Base-by-base conservation (phyloP, 176 grass and related monocot genomes). In the Oryza nivara region DNA sequence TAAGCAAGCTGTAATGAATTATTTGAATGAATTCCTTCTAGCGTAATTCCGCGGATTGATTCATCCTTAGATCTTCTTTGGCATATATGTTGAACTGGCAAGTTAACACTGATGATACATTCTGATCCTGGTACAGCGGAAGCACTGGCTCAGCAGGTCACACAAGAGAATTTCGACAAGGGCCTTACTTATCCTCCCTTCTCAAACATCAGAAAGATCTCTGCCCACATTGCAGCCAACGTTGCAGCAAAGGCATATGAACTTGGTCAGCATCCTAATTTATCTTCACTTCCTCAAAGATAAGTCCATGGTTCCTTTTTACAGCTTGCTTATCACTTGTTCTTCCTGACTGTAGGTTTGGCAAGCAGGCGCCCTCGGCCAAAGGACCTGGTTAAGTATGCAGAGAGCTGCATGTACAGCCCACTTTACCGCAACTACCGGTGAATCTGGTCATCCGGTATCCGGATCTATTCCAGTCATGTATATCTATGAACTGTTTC, bases 181-280 rank as follows among this genome's bases (percentile, higher is more conserved):
- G 94, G 94, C 28, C 84, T 92, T 34, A 85, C 93, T 70, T 93
- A 96, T 34, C 94, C 94, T n/a, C 94, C 91, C 35, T 96, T 96
- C 82, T 91, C 94, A 58, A 96, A 91, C 61, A 97, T 97, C 84
- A 89, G 94, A 70, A 97, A 93, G 76, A 93, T 97, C 47, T 93
- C 89, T 78, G 94, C 94, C 34, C 89, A 91, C 44, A 93, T 97
- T 78, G 91, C 91, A 54, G 94, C 94, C 80, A 93, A 88, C 12
- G 94, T 96, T 60, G 94, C 94, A 20, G 91, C 94, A 28, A 96
- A 93, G 90, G 94, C 94, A 70, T 93, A 97, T 63, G 91, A 97
- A 83, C 94, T 93, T 61, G 94, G 94, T 97, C 7, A 87, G 75
- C 76, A 70, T 56, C 44, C 25, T 69, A 43, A 43, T 12, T 67